Base-by-base conservation (phyloP, 1,139 yeast genomes). In the Waltiozyma sp. region DNA sequence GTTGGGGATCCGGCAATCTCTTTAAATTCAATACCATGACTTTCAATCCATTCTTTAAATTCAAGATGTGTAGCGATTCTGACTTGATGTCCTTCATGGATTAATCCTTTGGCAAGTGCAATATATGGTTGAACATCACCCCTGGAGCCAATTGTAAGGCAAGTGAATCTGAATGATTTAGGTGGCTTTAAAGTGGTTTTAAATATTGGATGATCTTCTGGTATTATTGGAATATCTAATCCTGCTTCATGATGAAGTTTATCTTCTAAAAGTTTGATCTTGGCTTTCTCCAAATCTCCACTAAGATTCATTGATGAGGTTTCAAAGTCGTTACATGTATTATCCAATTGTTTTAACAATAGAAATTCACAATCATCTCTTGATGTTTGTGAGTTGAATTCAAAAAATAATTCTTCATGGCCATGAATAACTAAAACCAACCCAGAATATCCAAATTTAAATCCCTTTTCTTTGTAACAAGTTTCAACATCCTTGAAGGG, bases 101-200 rank as follows among this genome's bases (percentile, higher is more conserved):
- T 62, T 40, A 89, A 65, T 0, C 91, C 95, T 52, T 79, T 77
- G 1, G 86, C 93, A n/a, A 89, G 64, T 0, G 97, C 91, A 50
- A 89, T 82, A 58, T 88, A 91, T 0, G 97, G 97, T 59, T 89
- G 97, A 8, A 89, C 97, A 62, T 89, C 97, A 38, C 97, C 97
- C 45, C 97, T 69, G 0, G 96, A 86, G 0, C 97, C 97, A 56
- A 89, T 89, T 0, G 97, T 89, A 45, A 89, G 64, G 44, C 88
- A 65, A 0, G 87, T 81, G 54, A 89, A 75, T 38, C 72, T 75
- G 50, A 72, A 72, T 1, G 77, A 65, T 23, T 73, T 72, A 0
- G 68, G 58, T 0, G 87, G 80, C 41, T 65, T 69, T 24, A 79
- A 63, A 43, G 67, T 73, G 0, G 79, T 73, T 47, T 72, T 72